Base-by-base conservation (phyloP, 169 alveolate genomes). In the Plasmodium vivax region DNA sequence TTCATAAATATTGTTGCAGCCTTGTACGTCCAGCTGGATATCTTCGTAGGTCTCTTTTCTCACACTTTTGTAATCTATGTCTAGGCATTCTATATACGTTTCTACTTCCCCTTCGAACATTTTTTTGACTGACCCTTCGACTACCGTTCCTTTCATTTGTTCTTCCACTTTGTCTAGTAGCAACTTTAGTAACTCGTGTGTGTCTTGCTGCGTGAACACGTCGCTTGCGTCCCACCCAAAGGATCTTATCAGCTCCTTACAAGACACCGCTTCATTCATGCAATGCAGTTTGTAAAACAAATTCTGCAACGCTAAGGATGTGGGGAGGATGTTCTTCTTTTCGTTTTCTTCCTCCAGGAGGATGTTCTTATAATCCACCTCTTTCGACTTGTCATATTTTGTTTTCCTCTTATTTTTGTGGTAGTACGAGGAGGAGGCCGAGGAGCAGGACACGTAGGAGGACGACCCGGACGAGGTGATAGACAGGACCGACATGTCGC, bases 161-260 rank as follows among this genome's bases (percentile, higher is more conserved):
- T 99, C 99, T 90, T 99, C 99, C 94, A 99, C 97, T 34, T 98
- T 97, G 92, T 98, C 99, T 83, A 98, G 97, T 74, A 99, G 97
- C 80, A 98, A 95, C 88, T 98, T 97, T 92, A 97, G 96, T 92
- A 99, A 97, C 95, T 99, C 99, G 95, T 99, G 99, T 16, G 99
- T 98, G 85, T 99, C 99, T 93, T 98, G 99, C 94, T 99, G 99
- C 8, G 99, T 98, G 96, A 98, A 98, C 82, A 99, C 99, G 92
- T 99, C 99, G 36, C 98, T 97, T 19, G 98, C 96, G 71, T 98
- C 98, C 99, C 99, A 99, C 0, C 99, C 99, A 94, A 99, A 99
- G 3, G 99, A 97, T 83, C 97, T 96, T 94, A 98, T 96, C 83
- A 98, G 95, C 94, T 98, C 99, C 84, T 96, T 95, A 91, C 99